Conservation (phyloP, 2,329 filamentous ascomycete genomes). For the Xylaria arbuscula region DNA sequence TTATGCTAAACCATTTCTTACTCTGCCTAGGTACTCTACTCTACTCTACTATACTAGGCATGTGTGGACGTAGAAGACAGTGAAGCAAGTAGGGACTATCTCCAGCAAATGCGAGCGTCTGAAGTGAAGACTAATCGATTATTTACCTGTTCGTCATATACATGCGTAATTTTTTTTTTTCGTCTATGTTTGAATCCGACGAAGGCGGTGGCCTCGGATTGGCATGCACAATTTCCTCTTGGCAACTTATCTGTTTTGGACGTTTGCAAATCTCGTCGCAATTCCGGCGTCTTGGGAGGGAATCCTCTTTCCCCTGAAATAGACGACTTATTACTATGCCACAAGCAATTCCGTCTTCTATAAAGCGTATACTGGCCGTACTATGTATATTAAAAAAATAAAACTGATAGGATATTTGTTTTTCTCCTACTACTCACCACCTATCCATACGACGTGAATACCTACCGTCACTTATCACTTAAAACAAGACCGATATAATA, state of each 20-base stretch:
- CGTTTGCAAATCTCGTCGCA: constrained; percentile 16
- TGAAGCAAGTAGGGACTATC: too few species aligned
- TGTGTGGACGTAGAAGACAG: too few species aligned
- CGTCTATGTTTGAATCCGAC: too few species aligned
- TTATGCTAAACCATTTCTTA: too few species aligned
- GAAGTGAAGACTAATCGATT: too few species aligned
- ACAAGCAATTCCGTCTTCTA: not conserved
- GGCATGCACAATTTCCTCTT: constrained; percentile 11
- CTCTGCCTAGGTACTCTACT: not conserved
- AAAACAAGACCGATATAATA: not conserved
- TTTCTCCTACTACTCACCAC: not conserved
- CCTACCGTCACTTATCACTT: not conserved
- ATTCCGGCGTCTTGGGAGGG: constrained; percentile 13
- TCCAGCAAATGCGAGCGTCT: too few species aligned
- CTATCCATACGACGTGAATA: not conserved
- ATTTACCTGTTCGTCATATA: too few species aligned
- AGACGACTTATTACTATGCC: not conserved
- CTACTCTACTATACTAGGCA: too few species aligned
- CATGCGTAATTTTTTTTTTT: too few species aligned
- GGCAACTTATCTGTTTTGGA: not conserved
- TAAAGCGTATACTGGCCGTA: not conserved
- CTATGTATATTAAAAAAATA: not conserved
- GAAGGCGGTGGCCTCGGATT: not conserved
- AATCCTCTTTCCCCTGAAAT: constrained; percentile 23
- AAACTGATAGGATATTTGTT: not conserved